Percentiles rank a stretch among this genome's conserved stretches.
phyloP scores from a whole-genome alignment of 441 rosid species.

The Melastoma candidum region DNA sequence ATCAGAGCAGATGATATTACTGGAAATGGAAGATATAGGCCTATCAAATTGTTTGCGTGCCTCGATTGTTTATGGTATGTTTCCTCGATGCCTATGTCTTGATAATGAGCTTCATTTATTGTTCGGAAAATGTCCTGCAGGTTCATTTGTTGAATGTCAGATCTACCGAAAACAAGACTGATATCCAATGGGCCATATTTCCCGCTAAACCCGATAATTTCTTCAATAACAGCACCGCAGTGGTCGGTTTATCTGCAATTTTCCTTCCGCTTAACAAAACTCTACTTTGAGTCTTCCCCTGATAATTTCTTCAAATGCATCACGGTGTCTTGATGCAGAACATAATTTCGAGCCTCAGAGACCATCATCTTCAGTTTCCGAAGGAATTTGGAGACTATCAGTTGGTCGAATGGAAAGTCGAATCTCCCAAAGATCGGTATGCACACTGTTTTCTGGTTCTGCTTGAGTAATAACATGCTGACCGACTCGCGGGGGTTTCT shows the following conservation, averaged over 20 bases:
- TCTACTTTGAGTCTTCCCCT: neutral
- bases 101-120: neutral
- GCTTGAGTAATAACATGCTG: no score
- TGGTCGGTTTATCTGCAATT: conserved; percentile 25
- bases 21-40: neutral
- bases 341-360: conserved; percentile 59
- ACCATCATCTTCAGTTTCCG: conserved; percentile 59
- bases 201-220: conserved; percentile 41
- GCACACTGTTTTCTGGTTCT: conserved; percentile 1
- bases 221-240: conserved; percentile 44
- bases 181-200: conserved; percentile 48
- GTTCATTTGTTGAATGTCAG: conserved; percentile 46
- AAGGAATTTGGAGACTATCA: conserved; percentile 63
- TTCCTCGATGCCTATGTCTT: neutral
- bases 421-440: conserved; percentile 53
- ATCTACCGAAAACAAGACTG: conserved; percentile 29
- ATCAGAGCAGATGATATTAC: conserved; percentile 1
- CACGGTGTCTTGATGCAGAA: conserved; percentile 30
- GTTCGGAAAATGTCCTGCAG: conserved; percentile 22
- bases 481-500: neutral
- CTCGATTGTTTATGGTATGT: neutral
- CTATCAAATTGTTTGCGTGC: neutral
- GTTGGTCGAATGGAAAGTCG: conserved; percentile 72
- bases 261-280: conserved; percentile 5
- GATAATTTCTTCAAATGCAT: neutral